Evolutionary conservation across 345 rosid species (phyloP).

Genomic region (Atalantia buxifolia): DNA sequence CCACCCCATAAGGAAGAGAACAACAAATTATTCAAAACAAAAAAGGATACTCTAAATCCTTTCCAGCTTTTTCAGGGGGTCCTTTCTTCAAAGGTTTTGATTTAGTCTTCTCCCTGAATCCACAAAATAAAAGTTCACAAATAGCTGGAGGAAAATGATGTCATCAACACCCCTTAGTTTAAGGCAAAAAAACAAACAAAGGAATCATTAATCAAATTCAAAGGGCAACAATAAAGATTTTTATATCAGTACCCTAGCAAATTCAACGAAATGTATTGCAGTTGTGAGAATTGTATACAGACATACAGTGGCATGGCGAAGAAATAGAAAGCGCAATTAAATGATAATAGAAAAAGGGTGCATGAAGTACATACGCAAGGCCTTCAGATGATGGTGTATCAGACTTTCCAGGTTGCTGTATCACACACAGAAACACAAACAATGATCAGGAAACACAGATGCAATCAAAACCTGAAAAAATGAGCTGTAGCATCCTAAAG

Average conservation of each 20-base stretch:
- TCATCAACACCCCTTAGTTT: conserved; percentile 1
- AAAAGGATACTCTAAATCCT: conserved; percentile 69
- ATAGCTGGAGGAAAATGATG: background rate
- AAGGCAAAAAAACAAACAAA: background rate
- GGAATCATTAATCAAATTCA: background rate
- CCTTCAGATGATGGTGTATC: conserved; percentile 44
- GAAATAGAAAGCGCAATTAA: background rate
- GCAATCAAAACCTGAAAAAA: background rate
- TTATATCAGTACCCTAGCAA: background rate
- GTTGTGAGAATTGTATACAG: background rate
- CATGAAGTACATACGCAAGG: conserved; percentile 46
- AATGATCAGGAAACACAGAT: conserved; percentile 25
- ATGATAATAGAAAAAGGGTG: background rate
- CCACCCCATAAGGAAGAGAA: conserved; percentile 15
- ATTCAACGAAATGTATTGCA: background rate
- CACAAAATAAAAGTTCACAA: conserved; percentile 26
- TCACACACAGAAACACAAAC: conserved; percentile 24
- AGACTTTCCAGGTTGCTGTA: conserved; percentile 57
- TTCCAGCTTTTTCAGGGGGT: conserved; percentile 50
- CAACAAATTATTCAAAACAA: conserved; percentile 16
- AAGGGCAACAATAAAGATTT: background rate
- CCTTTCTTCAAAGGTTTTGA: conserved; percentile 58
- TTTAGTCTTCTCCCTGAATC: conserved; percentile 63
- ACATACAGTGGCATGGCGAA: background rate
- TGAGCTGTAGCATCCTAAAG: background rate